These are phyloP conservation scores for Retiboletus flavoniger DNA, from an alignment of 1,284 basidiomycete species.

Conservation along the genomic window DNA sequence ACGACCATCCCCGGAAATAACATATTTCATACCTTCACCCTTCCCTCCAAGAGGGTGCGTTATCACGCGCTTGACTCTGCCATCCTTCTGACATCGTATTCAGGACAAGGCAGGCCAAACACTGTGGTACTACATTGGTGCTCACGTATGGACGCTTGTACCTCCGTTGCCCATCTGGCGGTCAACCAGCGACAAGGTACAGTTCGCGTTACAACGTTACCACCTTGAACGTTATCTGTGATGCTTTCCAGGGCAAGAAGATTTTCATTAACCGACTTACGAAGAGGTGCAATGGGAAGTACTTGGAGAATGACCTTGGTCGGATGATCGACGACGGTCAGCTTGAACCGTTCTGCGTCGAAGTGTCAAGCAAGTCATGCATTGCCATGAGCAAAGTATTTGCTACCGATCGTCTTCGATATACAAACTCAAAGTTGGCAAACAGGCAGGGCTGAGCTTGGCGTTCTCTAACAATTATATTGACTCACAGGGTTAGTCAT, in stretches of 20 bases:
- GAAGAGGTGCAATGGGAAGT: conserved; percentile 27
- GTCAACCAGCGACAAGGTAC: conserved; percentile 37
- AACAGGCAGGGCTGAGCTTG: neutral
- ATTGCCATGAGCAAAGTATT: conserved; percentile 25
- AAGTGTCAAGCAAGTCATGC: conserved; percentile 36
- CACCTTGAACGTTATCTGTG: neutral
- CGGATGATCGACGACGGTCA: conserved; percentile 36
- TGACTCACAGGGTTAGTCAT: neutral
- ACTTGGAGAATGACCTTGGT: conserved; percentile 32
- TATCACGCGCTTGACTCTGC: neutral
- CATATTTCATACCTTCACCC: conserved; percentile 48
- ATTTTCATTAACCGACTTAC: conserved; percentile 37
- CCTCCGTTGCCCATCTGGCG: conserved; percentile 38
- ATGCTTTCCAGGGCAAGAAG: conserved; percentile 33
- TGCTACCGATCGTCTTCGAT: conserved; percentile 21
- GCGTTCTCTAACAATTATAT: neutral
- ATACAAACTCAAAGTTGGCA: conserved; percentile 12
- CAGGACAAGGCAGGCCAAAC: conserved; percentile 33
- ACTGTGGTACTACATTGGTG: conserved; percentile 48
- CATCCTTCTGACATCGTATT: conserved; percentile 1
- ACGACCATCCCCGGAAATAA: conserved; percentile 16
- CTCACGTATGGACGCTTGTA: conserved; percentile 39
- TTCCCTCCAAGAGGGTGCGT: conserved; percentile 42
- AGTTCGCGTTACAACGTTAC: neutral
- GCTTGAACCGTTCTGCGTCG: conserved; percentile 42